These are phyloP conservation scores for Parietichytrium sp. DNA, from an alignment of 108 stramenopile genomes.

Conservation along the genomic window DNA sequence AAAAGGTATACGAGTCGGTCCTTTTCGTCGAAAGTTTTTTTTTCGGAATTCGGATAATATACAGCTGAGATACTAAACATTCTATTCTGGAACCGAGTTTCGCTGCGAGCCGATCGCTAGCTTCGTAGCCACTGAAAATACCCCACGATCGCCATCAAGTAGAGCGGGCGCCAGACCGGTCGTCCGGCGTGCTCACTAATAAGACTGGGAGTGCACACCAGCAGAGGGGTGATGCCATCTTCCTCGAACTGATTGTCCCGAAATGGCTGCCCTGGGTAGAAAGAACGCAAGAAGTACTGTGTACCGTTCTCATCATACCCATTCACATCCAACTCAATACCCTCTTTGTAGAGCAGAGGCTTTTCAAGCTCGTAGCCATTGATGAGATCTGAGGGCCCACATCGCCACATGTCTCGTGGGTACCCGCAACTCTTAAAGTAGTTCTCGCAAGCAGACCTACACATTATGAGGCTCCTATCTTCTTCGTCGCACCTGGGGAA, in stretches of 20 bases:
- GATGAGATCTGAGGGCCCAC: slow-evolving; percentile 52
- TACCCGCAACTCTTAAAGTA: slow-evolving; percentile 55
- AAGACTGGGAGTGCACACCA: slow-evolving; percentile 46
- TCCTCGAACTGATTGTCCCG: slow-evolving; percentile 27
- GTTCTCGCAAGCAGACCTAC: slow-evolving; percentile 63
- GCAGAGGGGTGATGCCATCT: not conserved
- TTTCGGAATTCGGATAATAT: no score
- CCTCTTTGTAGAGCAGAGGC: slow-evolving; percentile 38
- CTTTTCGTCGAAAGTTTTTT: no score
- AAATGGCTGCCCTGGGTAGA: slow-evolving; percentile 61
- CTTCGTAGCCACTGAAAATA: no score
- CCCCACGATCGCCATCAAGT: not conserved
- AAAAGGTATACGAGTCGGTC: no score
- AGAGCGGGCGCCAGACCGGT: not conserved
- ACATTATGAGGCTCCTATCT: slow-evolving; percentile 47
- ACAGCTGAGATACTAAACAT: no score
- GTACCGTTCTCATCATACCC: slow-evolving; percentile 41
- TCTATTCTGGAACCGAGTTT: no score
- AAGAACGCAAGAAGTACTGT: slow-evolving; percentile 51
- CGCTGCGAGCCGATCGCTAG: no score
- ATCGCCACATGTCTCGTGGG: slow-evolving; percentile 55
- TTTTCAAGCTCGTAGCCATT: slow-evolving; percentile 59
- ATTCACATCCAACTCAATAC: slow-evolving; percentile 39
- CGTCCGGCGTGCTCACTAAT: not conserved
- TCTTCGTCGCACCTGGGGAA: slow-evolving; percentile 61